phyloP scores from a whole-genome alignment of 495 filamentous ascomycete species.

The Penicillium paradoxum region DNA sequence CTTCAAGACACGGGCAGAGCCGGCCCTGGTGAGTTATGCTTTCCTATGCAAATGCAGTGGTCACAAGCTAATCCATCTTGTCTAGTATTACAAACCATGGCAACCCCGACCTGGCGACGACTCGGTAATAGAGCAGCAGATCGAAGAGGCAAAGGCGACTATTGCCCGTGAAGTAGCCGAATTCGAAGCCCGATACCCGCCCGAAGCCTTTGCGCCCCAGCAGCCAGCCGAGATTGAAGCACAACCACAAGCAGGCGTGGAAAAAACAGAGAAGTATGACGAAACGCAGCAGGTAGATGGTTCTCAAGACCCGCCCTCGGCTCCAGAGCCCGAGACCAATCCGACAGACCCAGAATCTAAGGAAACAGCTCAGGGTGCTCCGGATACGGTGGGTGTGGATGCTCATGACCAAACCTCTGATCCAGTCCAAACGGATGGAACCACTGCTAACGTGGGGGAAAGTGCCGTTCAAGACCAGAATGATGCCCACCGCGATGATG shows the following conservation, averaged over 20 bases:
- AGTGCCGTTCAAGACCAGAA: conserved; percentile 18
- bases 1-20: conserved; percentile 67
- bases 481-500: conserved; percentile 47
- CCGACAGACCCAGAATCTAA: conserved; percentile 9
- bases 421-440: conserved; percentile 10
- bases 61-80: conserved; percentile 13
- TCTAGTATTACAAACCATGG: conserved; percentile 87
- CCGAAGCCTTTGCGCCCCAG: conserved; percentile 15
- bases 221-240: background rate
- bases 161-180: conserved; percentile 49
- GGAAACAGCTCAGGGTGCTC: conserved; percentile 15
- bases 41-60: background rate
- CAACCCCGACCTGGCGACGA: conserved; percentile 61
- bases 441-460: conserved; percentile 14
- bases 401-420: conserved; percentile 21
- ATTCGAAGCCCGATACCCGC: conserved; percentile 39
- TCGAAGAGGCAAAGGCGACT: conserved; percentile 49
- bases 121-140: conserved; percentile 55
- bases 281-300: background rate
- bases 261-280: conserved; percentile 6
- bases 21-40: conserved; percentile 62
- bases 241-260: conserved; percentile 7
- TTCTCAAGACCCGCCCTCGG: conserved; percentile 8
- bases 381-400: conserved; percentile 28
- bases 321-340: conserved; percentile 14